These are phyloP conservation scores for Pseudogymnoascus sp. DNA, from an alignment of 2,329 filamentous ascomycete genomes.

Conservation along the genomic window DNA sequence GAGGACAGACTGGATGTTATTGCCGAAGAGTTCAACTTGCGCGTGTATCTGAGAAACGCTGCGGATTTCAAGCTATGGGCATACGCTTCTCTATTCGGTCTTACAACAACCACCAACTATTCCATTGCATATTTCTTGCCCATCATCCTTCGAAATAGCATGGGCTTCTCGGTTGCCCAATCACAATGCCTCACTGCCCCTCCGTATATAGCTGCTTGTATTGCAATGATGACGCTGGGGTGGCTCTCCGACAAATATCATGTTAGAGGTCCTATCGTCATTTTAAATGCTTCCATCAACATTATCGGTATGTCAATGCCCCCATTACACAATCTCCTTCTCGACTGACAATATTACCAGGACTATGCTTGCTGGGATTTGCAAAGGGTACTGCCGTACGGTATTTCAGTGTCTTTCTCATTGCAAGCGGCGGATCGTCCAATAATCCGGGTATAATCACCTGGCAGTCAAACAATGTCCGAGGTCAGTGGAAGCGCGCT, in stretches of 20 bases:
- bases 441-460: slow-evolving; percentile 72
- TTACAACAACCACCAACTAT: slow-evolving; percentile 64
- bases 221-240: slow-evolving; percentile 37
- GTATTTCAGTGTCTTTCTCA: slow-evolving; percentile 31
- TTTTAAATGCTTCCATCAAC: slow-evolving; percentile 25
- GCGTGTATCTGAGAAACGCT: slow-evolving; percentile 39
- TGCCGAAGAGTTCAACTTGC: slow-evolving; percentile 38
- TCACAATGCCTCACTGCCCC: slow-evolving; percentile 48
- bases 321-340: too few species aligned
- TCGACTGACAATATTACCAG: too few species aligned
- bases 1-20: slow-evolving; percentile 47
- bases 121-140: slow-evolving; percentile 73
- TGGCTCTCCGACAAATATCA: slow-evolving; percentile 53
- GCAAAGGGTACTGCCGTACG: slow-evolving; percentile 21
- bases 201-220: slow-evolving; percentile 41
- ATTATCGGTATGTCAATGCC: slow-evolving; percentile 14
- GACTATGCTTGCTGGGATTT: slow-evolving; percentile 27
- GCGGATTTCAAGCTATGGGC: slow-evolving; percentile 52
- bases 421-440: slow-evolving; percentile 65
- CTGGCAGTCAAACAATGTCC: slow-evolving; percentile 82
- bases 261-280: slow-evolving; percentile 25
- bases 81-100: slow-evolving; percentile 53
- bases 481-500: slow-evolving; percentile 82
- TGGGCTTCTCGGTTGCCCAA: slow-evolving; percentile 45
- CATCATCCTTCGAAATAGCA: slow-evolving; percentile 55